phyloP scores from a whole-genome alignment of 2,329 filamentous ascomycete species.

The Ophiostoma novo-ulmi region DNA sequence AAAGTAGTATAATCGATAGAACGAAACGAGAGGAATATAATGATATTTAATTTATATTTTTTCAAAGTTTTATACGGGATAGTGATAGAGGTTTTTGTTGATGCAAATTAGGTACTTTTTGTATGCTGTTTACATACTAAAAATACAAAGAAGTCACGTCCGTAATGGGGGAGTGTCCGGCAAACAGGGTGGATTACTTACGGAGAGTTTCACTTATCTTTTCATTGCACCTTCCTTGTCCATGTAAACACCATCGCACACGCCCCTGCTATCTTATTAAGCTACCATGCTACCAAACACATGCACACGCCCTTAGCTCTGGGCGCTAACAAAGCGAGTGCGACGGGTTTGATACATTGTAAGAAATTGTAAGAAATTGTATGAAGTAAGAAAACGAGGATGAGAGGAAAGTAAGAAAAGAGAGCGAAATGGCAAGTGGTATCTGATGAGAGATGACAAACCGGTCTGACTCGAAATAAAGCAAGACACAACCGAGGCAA shows the following conservation, averaged over 20 bases:
- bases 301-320: constrained; percentile 22
- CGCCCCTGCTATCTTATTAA: background rate
- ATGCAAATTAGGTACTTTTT: too few relatives aligned
- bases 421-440: background rate
- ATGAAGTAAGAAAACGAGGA: background rate
- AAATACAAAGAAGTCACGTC: too few relatives aligned
- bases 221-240: constrained; percentile 9
- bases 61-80: too few relatives aligned
- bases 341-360: constrained; percentile 4
- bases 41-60: too few relatives aligned
- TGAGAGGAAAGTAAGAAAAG: background rate
- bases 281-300: background rate
- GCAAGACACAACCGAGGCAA: background rate
- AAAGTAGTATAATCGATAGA: too few relatives aligned
- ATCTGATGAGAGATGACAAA: background rate
- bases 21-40: too few relatives aligned
- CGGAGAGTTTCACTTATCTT: background rate
- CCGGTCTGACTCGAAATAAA: background rate
- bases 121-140: too few relatives aligned
- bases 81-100: too few relatives aligned
- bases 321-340: background rate
- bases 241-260: background rate
- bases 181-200: too few relatives aligned
- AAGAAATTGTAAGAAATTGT: background rate
- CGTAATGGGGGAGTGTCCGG: too few relatives aligned